Conservation (phyloP, 495 filamentous ascomycete genomes). For the Mytilinidion resinicola region DNA sequence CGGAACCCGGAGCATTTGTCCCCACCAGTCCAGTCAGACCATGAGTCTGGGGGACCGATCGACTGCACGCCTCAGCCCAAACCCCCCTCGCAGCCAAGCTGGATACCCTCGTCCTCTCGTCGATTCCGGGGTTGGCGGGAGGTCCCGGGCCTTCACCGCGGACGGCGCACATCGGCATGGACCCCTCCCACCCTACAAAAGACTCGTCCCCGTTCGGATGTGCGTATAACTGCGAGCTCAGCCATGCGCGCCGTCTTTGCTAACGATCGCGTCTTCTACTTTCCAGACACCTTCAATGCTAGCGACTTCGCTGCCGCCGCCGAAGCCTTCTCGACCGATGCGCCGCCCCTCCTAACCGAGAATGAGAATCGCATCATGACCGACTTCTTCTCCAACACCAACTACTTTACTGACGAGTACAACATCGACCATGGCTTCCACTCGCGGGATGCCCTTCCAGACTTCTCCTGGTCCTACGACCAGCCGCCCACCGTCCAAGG, state of each 20-base stretch:
- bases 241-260: too few relatives aligned
- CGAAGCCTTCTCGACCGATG: constrained; percentile 1
- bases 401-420: not conserved
- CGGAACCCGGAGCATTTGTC: too few relatives aligned
- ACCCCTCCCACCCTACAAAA: constrained; percentile 7
- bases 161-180: constrained; percentile 11
- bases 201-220: constrained; percentile 19
- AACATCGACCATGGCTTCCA: not conserved
- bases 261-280: not conserved
- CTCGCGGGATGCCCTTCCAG: constrained; percentile 1
- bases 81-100: constrained; percentile 7
- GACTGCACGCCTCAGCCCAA: not conserved
- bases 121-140: constrained; percentile 18
- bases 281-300: constrained; percentile 13
- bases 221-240: not conserved
- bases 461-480: constrained; percentile 4
- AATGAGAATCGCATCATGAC: constrained; percentile 12
- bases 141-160: constrained; percentile 7
- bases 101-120: constrained; percentile 11
- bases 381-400: constrained; percentile 18
- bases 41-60: not conserved
- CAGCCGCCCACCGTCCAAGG: constrained; percentile 19
- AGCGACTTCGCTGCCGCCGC: constrained; percentile 2
- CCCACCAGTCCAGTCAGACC: not conserved
- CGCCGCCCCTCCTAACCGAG: constrained; percentile 12